Base-by-base conservation (phyloP, 2,329 filamentous ascomycete genomes). In the Alternaria sp. region DNA sequence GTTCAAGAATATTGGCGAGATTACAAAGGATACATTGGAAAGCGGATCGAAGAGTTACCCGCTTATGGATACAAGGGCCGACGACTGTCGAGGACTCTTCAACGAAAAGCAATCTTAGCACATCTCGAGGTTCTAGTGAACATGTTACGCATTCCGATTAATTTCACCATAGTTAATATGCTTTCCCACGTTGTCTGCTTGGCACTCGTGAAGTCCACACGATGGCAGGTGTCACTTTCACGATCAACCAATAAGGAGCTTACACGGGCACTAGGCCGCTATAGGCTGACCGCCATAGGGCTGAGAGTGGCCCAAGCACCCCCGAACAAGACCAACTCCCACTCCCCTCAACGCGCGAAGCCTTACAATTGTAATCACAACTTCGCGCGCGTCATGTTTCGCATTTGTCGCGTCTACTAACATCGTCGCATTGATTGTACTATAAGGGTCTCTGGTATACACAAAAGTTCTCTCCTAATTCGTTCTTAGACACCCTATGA, bases 1-100 rank as follows among this genome's bases (percentile, higher is more conserved):
- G 0, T 85, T 83, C 60, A 81, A 82, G 46, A 81, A 77, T 37
- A 72, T 88, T 3, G 76, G 78, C 2, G 81, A 86, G 54, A 85
- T 88, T 55, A 79, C 83, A 45, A 74, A 78, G 28, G 68, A 60
- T 10, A 69, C 72, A 42, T 37, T 79, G 41, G 70, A 75, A 31
- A 67, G 61, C 28, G 65, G 62, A 4, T 57, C 59, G 26, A 72
- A 71, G 57, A 56, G 63, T 28, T 75, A 72, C 45, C 54, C 56
- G 17, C 37, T 73, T 17, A 51, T 72, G 48, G 63, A 64, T 14
- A 56, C 65, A 11, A 17, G 17, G 17, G 17, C 17, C 17, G 17
- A 17, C 17, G 17, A 17, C 17, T 17, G 17, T 17, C 17, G 17
- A 17, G 17, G 17, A 1, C 0, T 39, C 11, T 36, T 17, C 33